A percentile compares a stretch with the other conserved stretches of the same genome.
Conservation (phyloP, 176 grass and related monocot genomes). For the Saccharum officinarum region DNA sequence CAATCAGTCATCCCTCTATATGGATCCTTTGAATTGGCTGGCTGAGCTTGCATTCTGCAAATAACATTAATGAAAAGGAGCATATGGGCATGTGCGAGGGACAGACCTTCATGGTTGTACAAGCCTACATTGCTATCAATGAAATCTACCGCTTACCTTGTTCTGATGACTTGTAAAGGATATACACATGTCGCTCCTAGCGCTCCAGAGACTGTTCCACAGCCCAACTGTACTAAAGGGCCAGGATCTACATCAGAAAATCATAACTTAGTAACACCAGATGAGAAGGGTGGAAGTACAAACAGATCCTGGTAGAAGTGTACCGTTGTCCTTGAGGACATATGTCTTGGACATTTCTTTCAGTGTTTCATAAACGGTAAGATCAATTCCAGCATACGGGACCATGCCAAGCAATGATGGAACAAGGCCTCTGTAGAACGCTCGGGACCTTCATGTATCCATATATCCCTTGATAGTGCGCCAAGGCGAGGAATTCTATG, state of each 20-base stretch:
- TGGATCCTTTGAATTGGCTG: constrained; percentile 42
- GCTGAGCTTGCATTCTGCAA: constrained; percentile 76
- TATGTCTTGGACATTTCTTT: constrained; percentile 92
- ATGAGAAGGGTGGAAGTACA: neutral
- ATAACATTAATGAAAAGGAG: constrained; percentile 13
- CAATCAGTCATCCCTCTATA: constrained; percentile 83
- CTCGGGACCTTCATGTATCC: constrained; percentile 73
- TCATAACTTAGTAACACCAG: neutral
- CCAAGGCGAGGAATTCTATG: constrained; percentile 55
- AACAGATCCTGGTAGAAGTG: constrained; percentile 26
- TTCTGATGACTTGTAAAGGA: constrained; percentile 92
- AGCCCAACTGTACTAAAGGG: constrained; percentile 75
- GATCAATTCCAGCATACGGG: constrained; percentile 92
- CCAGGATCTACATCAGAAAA: constrained; percentile 56
- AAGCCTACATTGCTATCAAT: constrained; percentile 18
- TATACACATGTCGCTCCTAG: constrained; percentile 90
- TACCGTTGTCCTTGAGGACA: constrained; percentile 72
- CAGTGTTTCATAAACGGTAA: constrained; percentile 83
- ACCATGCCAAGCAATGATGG: constrained; percentile 92
- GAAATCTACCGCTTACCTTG: constrained; percentile 50
- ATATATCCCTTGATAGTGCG: constrained; percentile 70
- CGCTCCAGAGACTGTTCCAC: constrained; percentile 82
- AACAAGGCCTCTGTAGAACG: constrained; percentile 83
- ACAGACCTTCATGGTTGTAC: neutral
- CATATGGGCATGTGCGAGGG: neutral